Base-by-base conservation (phyloP, 345 rosid genomes). In the Sapria himalayana region DNA sequence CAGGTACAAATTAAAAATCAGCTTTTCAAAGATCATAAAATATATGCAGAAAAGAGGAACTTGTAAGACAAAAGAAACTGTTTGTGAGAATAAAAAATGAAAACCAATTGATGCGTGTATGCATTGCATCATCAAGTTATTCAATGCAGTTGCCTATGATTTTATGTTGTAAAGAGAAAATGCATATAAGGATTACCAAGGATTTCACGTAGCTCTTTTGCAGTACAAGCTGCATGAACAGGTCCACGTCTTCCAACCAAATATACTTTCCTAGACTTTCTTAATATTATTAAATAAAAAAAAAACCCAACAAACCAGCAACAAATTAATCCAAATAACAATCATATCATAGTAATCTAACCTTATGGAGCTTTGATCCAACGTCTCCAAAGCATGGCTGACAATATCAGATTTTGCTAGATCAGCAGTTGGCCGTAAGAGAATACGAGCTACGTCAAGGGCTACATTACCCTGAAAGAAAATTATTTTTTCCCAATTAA, bases 231-330 rank as follows among this genome's bases (percentile, higher is more conserved):
- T 45, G 98, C 91, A 63, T 82, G 98, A 60, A 69, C 75, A 41
- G 98, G 98, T 33, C 94, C 94, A 23, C 94, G 85, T 64, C 98
- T 72, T 53, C 94, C 94, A 25, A 78, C 66, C 40, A 89, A 49
- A 59, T 70, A 78, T 27, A 89, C 94, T 56, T 74, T 89, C 71
- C 98, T 89, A 64, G 44, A 57, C 43, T 43, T 15, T 38, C 19
- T 21, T 39, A 33, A 17, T 10, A 38, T 37, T 37, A 38, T 5
- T 29, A 34, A 40, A 34, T 12, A 12, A 20, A 31, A 33, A 20
- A 31, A 33, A 7, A 38, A 17, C 9, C 33, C 11, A 29, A 23
- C 3, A 15, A 20, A 15, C 25, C 1, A 48, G 11, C 15, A 46
- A 45, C 17, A 43, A 17, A 27, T 23, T 37, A n/a, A 55, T 41